Evolutionary conservation across 345 rosid species (phyloP).

Genomic region (Ceriops tagal): DNA sequence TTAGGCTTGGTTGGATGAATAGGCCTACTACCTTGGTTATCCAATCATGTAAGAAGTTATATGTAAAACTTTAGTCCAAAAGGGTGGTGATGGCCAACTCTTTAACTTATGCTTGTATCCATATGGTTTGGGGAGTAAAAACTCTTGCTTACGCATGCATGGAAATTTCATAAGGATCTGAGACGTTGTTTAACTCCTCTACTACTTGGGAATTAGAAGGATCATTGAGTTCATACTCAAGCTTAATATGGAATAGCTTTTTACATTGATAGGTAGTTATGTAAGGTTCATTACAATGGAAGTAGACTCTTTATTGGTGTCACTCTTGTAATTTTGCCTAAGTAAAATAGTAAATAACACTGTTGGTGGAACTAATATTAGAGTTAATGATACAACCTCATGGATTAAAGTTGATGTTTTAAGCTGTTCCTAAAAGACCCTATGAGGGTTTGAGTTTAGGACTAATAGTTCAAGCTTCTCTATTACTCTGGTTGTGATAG

Average conservation of each 20-base stretch:
- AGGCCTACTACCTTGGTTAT: background rate
- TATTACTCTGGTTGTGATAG: background rate
- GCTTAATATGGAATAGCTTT: background rate
- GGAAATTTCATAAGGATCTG: background rate
- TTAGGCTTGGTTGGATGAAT: background rate
- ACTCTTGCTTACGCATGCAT: background rate
- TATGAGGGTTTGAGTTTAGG: accelerated
- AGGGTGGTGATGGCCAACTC: background rate
- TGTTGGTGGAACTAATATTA: too few species aligned
- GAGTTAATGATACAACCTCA: too few species aligned
- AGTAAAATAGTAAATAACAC: too few species aligned
- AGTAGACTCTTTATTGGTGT: too few species aligned
- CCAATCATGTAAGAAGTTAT: background rate
- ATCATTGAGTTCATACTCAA: accelerated
- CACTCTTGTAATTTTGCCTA: too few species aligned
- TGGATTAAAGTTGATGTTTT: too few species aligned
- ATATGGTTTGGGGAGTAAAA: background rate
- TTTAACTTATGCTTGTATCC: background rate
- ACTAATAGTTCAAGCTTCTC: background rate
- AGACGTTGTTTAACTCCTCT: background rate
- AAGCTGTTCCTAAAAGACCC: too few species aligned
- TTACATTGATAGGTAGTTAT: too few species aligned
- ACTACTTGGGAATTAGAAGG: accelerated
- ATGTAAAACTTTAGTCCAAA: background rate
- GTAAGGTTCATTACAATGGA: too few species aligned